Conservation (phyloP, 257 asterid species). For the Salvia miltiorrhiza region DNA sequence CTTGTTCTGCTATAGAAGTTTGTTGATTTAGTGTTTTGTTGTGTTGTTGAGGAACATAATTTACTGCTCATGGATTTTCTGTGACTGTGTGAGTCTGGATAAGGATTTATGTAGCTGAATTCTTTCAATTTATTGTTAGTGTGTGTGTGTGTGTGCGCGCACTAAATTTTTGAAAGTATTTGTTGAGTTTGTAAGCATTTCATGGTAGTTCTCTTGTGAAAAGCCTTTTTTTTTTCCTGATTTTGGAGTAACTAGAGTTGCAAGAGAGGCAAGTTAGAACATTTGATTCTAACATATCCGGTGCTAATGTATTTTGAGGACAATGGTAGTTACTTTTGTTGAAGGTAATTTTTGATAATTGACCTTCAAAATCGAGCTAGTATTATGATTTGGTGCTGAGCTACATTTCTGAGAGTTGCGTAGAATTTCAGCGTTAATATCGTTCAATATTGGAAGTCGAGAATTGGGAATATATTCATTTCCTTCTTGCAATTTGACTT, state of each 20-base stretch:
- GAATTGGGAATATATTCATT: background rate
- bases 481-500: background rate
- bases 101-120: background rate
- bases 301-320: background rate
- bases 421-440: background rate
- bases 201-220: background rate
- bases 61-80: constrained; percentile 1
- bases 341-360: background rate
- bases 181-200: background rate
- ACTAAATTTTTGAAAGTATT: background rate
- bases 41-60: background rate
- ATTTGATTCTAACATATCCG: background rate
- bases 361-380: background rate
- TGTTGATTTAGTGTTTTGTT: background rate
- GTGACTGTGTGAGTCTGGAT: background rate
- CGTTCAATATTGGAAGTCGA: background rate
- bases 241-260: background rate
- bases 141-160: background rate
- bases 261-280: background rate
- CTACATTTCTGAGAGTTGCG: background rate
- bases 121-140: background rate
- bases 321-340: background rate
- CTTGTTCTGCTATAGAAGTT: background rate
- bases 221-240: background rate
- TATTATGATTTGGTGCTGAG: background rate